phyloP scores from a whole-genome alignment of 1,284 basidiomycete species.

The Phylloboletellus chloephorus region DNA sequence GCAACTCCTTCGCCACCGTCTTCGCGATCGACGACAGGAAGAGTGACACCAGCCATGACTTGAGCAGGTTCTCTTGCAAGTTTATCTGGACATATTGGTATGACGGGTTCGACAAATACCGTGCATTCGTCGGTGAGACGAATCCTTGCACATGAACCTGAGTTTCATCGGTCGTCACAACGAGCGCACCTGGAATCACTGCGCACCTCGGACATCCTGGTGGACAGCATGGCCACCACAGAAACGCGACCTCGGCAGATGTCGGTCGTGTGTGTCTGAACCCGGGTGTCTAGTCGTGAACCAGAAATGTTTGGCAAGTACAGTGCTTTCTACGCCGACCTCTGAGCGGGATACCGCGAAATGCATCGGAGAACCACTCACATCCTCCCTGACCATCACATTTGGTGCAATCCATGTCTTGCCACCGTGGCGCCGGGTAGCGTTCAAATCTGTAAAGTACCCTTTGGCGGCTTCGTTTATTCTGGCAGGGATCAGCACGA shows the following conservation, averaged over 20 bases:
- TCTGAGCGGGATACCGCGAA: slow-evolving; percentile 6
- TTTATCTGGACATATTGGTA: slow-evolving; percentile 89
- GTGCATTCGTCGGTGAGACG: slow-evolving; percentile 55
- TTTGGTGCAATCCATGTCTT: slow-evolving; percentile 94
- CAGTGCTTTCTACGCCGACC: slow-evolving; percentile 62
- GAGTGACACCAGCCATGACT: slow-evolving; percentile 81
- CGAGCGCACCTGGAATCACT: slow-evolving; percentile 1
- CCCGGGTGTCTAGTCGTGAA: slow-evolving; percentile 52
- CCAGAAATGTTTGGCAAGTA: slow-evolving; percentile 92
- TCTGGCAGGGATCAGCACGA: slow-evolving; percentile 37
- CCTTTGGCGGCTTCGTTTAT: slow-evolving; percentile 84
- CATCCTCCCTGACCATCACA: slow-evolving; percentile 85
- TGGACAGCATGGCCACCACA: slow-evolving; percentile 76
- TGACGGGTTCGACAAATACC: slow-evolving; percentile 55
- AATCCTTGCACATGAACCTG: slow-evolving; percentile 83
- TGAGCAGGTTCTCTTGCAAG: slow-evolving; percentile 86
- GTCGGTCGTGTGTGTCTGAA: slow-evolving; percentile 70
- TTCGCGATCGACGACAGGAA: slow-evolving; percentile 73
- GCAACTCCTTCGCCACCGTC: slow-evolving; percentile 59
- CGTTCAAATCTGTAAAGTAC: slow-evolving; percentile 88
- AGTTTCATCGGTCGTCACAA: slow-evolving; percentile 6
- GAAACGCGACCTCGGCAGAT: slow-evolving; percentile 75
- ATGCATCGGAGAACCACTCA: slow-evolving; percentile 40
- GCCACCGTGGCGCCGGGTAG: slow-evolving; percentile 78
- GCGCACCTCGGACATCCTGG: slow-evolving; percentile 79